phyloP scores from a whole-genome alignment of 2,329 filamentous ascomycete genomes.

The Colletotrichum limetticola region DNA sequence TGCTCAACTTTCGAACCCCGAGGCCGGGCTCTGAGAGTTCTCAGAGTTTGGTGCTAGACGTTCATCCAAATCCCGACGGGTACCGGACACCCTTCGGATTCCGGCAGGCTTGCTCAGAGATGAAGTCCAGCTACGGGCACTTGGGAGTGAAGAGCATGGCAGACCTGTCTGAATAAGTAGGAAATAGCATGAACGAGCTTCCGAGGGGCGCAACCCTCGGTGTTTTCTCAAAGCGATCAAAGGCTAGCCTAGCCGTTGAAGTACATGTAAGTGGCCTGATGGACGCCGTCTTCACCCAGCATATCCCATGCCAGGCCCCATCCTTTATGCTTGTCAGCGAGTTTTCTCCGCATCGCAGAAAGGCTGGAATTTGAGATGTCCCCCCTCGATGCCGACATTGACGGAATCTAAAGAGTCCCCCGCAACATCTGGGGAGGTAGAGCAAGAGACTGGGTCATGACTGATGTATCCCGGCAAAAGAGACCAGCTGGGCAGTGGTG shows the following conservation, averaged over 20 bases:
- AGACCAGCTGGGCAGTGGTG: constrained; percentile 19
- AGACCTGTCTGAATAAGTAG: not conserved
- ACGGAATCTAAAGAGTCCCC: constrained; percentile 5
- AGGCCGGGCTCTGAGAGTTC: not conserved
- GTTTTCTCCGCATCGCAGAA: constrained; percentile 26
- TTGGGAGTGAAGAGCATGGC: not conserved
- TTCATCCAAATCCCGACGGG: constrained; percentile 19
- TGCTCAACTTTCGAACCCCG: not conserved
- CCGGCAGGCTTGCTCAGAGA: not conserved
- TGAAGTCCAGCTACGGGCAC: not conserved
- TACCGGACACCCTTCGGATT: not conserved
- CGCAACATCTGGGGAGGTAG: constrained; percentile 28
- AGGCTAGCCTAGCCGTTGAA: constrained; percentile 12
- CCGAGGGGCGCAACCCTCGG: not conserved
- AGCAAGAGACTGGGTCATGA: constrained; percentile 23
- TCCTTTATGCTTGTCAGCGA: constrained; percentile 9
- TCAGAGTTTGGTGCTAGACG: not conserved
- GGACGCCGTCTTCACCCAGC: not conserved
- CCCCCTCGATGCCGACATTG: not conserved
- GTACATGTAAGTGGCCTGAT: constrained; percentile 24
- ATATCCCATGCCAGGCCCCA: not conserved
- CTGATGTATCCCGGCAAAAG: constrained; percentile 23
- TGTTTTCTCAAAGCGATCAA: not conserved
- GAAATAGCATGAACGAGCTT: not conserved
- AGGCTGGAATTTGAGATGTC: not conserved